phyloP scores from a whole-genome alignment of 495 filamentous ascomycete species.

The Talaromyces liani region DNA sequence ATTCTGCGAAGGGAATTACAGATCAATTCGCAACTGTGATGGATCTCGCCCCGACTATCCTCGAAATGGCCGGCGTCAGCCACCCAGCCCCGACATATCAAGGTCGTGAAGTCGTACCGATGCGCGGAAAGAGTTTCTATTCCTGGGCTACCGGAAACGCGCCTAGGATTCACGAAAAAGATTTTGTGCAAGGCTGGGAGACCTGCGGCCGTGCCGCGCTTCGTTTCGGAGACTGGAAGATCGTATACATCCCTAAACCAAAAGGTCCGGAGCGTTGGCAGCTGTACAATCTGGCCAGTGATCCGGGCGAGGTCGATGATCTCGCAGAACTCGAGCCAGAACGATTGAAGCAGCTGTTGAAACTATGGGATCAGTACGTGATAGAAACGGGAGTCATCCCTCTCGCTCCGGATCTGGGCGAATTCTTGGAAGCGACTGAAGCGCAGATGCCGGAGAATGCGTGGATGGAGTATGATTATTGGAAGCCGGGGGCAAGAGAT shows the following conservation, averaged over 20 bases:
- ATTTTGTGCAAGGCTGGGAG: slow-evolving; percentile 26
- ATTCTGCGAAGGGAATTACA: slow-evolving; percentile 8
- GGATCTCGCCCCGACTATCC: slow-evolving; percentile 13
- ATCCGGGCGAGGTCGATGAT: slow-evolving; percentile 34
- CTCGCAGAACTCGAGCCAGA: slow-evolving; percentile 19
- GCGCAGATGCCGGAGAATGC: slow-evolving; percentile 60
- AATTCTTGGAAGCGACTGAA: slow-evolving; percentile 49
- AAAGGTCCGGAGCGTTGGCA: slow-evolving; percentile 15
- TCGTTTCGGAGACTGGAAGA: slow-evolving; percentile 33
- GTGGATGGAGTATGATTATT: slow-evolving; percentile 66
- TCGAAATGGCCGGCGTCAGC: slow-evolving; percentile 10
- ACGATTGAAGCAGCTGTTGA: slow-evolving; percentile 25
- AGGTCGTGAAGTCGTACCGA: slow-evolving; percentile 11
- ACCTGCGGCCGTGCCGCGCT: slow-evolving; percentile 29
- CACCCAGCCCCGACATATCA: slow-evolving; percentile 6
- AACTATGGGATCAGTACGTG: slow-evolving; percentile 31
- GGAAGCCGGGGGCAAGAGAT: slow-evolving; percentile 54
- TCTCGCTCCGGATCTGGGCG: background rate
- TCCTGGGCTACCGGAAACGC: slow-evolving; percentile 8
- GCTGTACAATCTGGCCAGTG: slow-evolving; percentile 29
- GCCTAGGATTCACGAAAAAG: slow-evolving; percentile 6
- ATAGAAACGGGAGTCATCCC: slow-evolving; percentile 5
- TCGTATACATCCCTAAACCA: slow-evolving; percentile 13
- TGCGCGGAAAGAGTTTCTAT: slow-evolving; percentile 13
- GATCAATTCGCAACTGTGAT: slow-evolving; percentile 15